Percentiles rank a stretch among this genome's conserved stretches.
These are phyloP conservation scores for Pisolithus tinctorius DNA, from an alignment of 768 basidiomycete genomes.

Conservation along the genomic window DNA sequence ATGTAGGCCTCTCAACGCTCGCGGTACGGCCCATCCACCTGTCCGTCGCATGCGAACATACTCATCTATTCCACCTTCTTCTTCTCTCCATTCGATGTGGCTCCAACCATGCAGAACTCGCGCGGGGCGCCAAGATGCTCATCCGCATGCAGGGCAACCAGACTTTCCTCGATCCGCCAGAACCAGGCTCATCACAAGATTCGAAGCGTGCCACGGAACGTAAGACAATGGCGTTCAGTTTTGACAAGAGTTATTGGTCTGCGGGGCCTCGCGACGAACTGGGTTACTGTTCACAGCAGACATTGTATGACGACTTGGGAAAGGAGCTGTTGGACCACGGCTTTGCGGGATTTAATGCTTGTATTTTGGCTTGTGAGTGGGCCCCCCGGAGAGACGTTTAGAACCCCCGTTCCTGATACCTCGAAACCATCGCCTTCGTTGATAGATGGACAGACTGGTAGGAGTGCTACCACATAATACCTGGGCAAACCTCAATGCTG, in stretches of 20 bases:
- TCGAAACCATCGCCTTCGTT: neutral
- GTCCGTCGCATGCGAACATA: neutral
- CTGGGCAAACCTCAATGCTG: conserved; percentile 1
- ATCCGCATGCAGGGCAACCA: conserved; percentile 94
- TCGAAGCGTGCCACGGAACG: conserved; percentile 83
- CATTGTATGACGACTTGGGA: conserved; percentile 89
- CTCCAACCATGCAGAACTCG: conserved; percentile 56
- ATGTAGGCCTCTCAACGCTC: conserved; percentile 93
- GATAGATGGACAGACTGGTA: conserved; percentile 80
- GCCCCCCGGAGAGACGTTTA: neutral
- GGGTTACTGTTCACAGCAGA: conserved; percentile 89
- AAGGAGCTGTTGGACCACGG: conserved; percentile 93
- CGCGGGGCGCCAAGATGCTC: conserved; percentile 88
- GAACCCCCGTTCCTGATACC: neutral
- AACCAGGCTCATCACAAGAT: conserved; percentile 58
- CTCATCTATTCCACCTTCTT: neutral
- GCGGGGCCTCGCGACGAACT: conserved; percentile 87
- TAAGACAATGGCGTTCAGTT: conserved; percentile 85
- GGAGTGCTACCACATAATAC: conserved; percentile 19
- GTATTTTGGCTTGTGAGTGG: conserved; percentile 94
- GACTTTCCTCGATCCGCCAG: conserved; percentile 89
- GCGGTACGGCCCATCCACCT: conserved; percentile 51
- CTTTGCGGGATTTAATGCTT: conserved; percentile 95
- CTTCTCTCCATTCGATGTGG: neutral
- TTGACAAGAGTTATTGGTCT: conserved; percentile 98